These are phyloP conservation scores for Lipomyces mesembrius DNA, from an alignment of 805 yeast genomes.

Conservation along the genomic window DNA sequence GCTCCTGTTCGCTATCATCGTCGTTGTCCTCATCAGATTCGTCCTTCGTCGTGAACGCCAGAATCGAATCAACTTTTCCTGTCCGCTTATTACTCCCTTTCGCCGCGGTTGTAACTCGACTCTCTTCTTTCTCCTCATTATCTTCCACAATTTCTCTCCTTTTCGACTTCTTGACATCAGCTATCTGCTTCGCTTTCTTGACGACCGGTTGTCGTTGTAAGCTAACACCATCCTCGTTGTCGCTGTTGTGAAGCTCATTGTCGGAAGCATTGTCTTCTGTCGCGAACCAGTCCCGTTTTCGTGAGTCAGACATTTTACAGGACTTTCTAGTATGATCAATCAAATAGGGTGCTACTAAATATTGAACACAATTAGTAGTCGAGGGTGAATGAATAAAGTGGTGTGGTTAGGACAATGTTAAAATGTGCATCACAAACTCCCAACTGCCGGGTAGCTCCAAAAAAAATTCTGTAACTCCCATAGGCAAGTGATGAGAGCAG, in stretches of 20 bases:
- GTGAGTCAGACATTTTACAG: conserved; percentile 9
- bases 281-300: conserved; percentile 31
- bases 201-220: conserved; percentile 33
- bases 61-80: conserved; percentile 5
- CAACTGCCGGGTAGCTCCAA: too few species aligned
- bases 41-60: conserved; percentile 14
- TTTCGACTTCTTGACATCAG: conserved; percentile 37
- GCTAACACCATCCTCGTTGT: conserved; percentile 34
- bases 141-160: conserved; percentile 29
- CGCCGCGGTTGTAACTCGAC: conserved; percentile 14
- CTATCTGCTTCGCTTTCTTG: conserved; percentile 31
- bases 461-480: too few species aligned
- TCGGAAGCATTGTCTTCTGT: conserved; percentile 40
- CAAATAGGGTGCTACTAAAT: background rate
- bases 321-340: background rate
- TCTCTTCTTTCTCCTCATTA: conserved; percentile 19
- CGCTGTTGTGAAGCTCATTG: conserved; percentile 39
- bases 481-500: background rate
- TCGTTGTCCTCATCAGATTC: conserved; percentile 42
- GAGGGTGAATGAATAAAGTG: background rate
- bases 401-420: background rate
- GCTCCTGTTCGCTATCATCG: conserved; percentile 41
- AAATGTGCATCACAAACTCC: too few species aligned
- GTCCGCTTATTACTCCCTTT: conserved; percentile 12
- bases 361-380: background rate